A percentile compares a stretch with the other conserved stretches of the same genome.
Conservation (phyloP, 2,329 filamentous ascomycete species). For the Cladophialophora carrionii region DNA sequence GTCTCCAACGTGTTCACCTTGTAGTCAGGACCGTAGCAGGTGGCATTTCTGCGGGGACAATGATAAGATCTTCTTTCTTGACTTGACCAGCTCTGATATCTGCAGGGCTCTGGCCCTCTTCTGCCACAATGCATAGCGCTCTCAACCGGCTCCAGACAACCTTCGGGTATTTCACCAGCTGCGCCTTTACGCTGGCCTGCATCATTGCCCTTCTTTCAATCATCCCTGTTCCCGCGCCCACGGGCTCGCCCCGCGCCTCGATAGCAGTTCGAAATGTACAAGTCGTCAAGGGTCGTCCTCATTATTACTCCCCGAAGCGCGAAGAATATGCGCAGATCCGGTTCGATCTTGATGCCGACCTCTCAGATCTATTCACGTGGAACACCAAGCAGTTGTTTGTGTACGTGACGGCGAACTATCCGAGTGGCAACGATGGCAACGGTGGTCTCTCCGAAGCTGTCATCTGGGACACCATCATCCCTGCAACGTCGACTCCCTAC, state of each 20-base stretch:
- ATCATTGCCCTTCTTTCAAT: constrained; percentile 75
- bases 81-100: not conserved
- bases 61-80: not conserved
- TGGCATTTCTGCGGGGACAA: not conserved
- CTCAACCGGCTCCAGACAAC: constrained; percentile 84
- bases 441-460: constrained; percentile 67
- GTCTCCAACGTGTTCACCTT: constrained; percentile 5
- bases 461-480: constrained; percentile 96
- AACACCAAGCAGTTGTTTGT: constrained; percentile 99
- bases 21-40: not conserved
- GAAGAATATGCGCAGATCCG: constrained; percentile 95
- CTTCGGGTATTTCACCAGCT: constrained; percentile 97
- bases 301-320: constrained; percentile 90
- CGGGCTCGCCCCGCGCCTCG: constrained; percentile 60
- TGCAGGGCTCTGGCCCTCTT: not conserved
- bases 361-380: constrained; percentile 94
- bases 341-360: constrained; percentile 90
- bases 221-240: constrained; percentile 61
- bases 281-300: constrained; percentile 87
- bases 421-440: constrained; percentile 40
- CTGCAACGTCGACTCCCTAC: constrained; percentile 57
- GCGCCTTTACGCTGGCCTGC: constrained; percentile 77
- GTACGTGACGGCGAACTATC: constrained; percentile 82
- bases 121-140: constrained; percentile 46
- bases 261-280: constrained; percentile 76